Evolutionary conservation across 495 filamentous ascomycete genomes (phyloP).

Genomic region (Choiromyces venosus): DNA sequence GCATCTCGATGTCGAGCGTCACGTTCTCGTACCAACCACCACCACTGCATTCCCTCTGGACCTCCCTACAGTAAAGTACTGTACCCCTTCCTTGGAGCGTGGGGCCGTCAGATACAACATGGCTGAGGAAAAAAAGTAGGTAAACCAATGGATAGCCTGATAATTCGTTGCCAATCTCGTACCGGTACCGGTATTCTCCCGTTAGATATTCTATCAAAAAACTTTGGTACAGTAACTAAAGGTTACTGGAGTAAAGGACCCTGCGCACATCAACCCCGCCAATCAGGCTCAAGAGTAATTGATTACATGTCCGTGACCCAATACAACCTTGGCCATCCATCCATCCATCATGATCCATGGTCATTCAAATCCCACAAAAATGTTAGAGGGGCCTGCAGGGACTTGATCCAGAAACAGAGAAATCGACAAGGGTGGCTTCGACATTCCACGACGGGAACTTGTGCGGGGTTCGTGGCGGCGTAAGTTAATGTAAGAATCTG

Average conservation of each 20-base stretch:
- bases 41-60: not conserved
- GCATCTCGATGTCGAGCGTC: not conserved
- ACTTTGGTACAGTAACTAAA: not conserved
- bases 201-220: not conserved
- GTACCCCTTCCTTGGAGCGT: not conserved
- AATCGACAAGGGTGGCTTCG: constrained; percentile 16
- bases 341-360: not conserved
- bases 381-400: not conserved
- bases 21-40: not conserved
- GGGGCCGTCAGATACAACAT: not conserved
- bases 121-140: not conserved
- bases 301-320: constrained; percentile 4
- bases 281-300: constrained; percentile 19
- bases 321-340: not conserved
- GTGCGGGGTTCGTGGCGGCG: constrained; percentile 24
- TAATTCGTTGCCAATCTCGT: not conserved
- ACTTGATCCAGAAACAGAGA: constrained; percentile 16
- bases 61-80: not conserved
- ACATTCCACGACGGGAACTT: constrained; percentile 16
- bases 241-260: not conserved
- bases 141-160: not conserved
- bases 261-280: constrained; percentile 16
- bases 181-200: not conserved
- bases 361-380: not conserved
- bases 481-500: not conserved